Percentiles rank a stretch among this genome's conserved stretches.
Evolutionary conservation across 2,329 filamentous ascomycete species (phyloP).

Genomic region (Knoxdaviesia capensis): DNA sequence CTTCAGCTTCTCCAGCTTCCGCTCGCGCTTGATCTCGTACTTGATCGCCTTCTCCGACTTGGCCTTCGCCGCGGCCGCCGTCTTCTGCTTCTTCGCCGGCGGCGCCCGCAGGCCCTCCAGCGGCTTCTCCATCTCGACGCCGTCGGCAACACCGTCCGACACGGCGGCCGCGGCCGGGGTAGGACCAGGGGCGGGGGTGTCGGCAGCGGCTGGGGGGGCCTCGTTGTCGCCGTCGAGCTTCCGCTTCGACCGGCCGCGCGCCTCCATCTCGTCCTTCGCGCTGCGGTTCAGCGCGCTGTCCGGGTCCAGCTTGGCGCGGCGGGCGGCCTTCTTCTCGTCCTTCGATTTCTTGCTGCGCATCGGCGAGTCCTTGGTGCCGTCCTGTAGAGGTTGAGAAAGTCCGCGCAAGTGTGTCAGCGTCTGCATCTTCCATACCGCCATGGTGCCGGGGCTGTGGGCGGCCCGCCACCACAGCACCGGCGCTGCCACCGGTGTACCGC

Average conservation of each 20-base stretch:
- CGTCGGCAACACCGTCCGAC: conserved; percentile 26
- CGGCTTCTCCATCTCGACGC: conserved; percentile 39
- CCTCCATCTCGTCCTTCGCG: conserved; percentile 84
- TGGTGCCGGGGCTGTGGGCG: too few relatives aligned
- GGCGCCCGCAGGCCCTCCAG: conserved; percentile 38
- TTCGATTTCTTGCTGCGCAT: conserved; percentile 83
- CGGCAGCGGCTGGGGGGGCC: conserved; percentile 20
- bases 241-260: conserved; percentile 55
- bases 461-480: too few relatives aligned
- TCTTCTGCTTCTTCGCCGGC: conserved; percentile 37
- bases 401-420: background rate
- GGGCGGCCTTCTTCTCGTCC: conserved; percentile 63
- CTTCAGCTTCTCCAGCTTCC: conserved; percentile 25
- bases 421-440: too few relatives aligned
- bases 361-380: conserved; percentile 51
- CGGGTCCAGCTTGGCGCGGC: conserved; percentile 77
- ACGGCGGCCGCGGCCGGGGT: too few relatives aligned
- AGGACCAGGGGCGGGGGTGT: too few relatives aligned
- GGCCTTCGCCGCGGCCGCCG: conserved; percentile 9
- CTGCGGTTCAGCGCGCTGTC: conserved; percentile 62
- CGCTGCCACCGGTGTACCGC: too few relatives aligned
- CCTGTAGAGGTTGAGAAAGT: conserved; percentile 25
- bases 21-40: conserved; percentile 29
- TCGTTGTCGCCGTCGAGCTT: conserved; percentile 40
- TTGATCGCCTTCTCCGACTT: conserved; percentile 33